A percentile compares a stretch with the other conserved stretches of the same genome.
Conservation (phyloP, 441 rosid genomes). For the Euphorbia corollata region DNA sequence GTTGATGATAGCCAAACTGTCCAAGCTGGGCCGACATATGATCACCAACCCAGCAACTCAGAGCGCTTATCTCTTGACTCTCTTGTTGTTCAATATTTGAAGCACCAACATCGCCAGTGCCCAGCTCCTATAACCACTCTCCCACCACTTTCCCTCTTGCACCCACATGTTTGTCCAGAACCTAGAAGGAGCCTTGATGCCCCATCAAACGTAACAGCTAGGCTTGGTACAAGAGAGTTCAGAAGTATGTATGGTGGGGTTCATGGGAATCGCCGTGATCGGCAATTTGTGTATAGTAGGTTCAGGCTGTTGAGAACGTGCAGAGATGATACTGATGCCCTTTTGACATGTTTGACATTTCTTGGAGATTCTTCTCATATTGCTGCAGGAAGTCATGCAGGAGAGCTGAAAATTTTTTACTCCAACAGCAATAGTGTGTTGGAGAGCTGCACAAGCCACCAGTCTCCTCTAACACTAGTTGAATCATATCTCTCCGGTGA, state of each 20-base stretch:
- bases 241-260: constrained; percentile 75
- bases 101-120: constrained; percentile 98
- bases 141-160: constrained; percentile 90
- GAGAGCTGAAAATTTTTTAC: constrained; percentile 78
- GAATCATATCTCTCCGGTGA: constrained; percentile 58
- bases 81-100: constrained; percentile 83
- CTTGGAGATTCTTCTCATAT: constrained; percentile 69
- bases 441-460: constrained; percentile 77
- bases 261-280: constrained; percentile 91
- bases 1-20: constrained; percentile 49
- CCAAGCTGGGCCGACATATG: constrained; percentile 47
- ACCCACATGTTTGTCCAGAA: constrained; percentile 95
- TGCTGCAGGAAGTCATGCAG: constrained; percentile 85
- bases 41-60: constrained; percentile 53
- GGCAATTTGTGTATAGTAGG: constrained; percentile 94
- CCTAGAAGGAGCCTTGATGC: constrained; percentile 90
- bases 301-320: constrained; percentile 91
- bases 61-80: constrained; percentile 86
- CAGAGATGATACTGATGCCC: constrained; percentile 75
- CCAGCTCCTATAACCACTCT: constrained; percentile 98
- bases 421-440: constrained; percentile 57
- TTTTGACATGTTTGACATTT: constrained; percentile 71
- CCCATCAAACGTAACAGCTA: constrained; percentile 76
- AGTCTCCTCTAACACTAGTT: constrained; percentile 64
- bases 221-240: constrained; percentile 81